Conservation (phyloP, 805 yeast genomes). For the Metschnikowia lochheadii region DNA sequence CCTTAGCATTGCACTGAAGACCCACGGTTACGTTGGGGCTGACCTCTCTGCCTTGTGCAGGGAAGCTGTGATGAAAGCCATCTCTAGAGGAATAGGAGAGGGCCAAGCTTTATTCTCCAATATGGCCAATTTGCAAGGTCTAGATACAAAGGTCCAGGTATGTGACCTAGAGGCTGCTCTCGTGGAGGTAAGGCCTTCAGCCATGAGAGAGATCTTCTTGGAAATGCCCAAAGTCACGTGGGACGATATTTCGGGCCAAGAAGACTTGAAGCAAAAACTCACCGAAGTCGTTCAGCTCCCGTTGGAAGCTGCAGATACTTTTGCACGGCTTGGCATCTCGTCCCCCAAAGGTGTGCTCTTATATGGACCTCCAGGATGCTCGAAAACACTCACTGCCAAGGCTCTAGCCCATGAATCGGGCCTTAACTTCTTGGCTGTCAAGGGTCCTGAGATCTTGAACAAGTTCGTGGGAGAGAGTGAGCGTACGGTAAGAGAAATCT, state of each 20-base stretch:
- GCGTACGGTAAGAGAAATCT: constrained; percentile 88
- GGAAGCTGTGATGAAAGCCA: constrained; percentile 83
- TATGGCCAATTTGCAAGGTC: constrained; percentile 1
- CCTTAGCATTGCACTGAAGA: constrained; percentile 60
- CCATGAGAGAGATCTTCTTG: constrained; percentile 91
- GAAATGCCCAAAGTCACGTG: constrained; percentile 94
- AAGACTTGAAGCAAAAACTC: constrained; percentile 71
- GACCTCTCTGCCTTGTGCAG: constrained; percentile 84
- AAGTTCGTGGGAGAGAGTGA: constrained; percentile 97
- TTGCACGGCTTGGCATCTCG: constrained; percentile 68
- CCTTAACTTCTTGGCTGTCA: constrained; percentile 91
- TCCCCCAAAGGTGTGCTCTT: constrained; percentile 92
- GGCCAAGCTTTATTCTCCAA: constrained; percentile 3
- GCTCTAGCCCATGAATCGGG: constrained; percentile 97
- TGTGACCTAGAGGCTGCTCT: constrained; percentile 69
- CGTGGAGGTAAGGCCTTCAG: constrained; percentile 85
- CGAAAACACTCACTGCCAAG: constrained; percentile 91
- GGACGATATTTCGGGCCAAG: constrained; percentile 96
- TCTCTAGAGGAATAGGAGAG: constrained; percentile 50
- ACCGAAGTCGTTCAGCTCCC: constrained; percentile 93
- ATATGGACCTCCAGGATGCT: constrained; percentile 99
- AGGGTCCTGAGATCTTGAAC: constrained; percentile 92
- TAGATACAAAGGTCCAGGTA: constrained; percentile 41
- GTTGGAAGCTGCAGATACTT: constrained; percentile 73
- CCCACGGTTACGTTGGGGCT: constrained; percentile 98